Conservation (phyloP, 495 filamentous ascomycete species). For the Astrothelium subdiscretum region DNA sequence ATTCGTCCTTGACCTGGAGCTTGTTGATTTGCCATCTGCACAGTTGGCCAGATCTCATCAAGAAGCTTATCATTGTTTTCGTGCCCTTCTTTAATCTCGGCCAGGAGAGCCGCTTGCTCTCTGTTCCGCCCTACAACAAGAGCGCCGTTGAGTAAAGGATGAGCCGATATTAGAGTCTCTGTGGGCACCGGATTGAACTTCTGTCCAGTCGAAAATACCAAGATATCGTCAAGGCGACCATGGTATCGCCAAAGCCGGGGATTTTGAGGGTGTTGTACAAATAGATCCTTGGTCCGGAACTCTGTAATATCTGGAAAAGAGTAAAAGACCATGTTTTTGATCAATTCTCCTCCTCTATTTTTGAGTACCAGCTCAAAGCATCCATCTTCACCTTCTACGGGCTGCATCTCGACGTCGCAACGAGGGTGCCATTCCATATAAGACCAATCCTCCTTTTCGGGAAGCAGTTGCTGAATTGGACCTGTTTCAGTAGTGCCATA, state of each 20-base stretch:
- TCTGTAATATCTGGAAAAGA: slow-evolving; percentile 41
- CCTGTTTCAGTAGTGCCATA: slow-evolving; percentile 25
- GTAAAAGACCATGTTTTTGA: slow-evolving; percentile 34
- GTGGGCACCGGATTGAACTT: too few relatives aligned
- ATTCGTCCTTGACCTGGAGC: slow-evolving; percentile 34
- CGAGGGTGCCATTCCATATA: slow-evolving; percentile 1
- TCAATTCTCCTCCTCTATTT: not conserved
- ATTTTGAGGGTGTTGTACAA: slow-evolving; percentile 36
- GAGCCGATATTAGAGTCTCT: too few relatives aligned
- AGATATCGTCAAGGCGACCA: slow-evolving; percentile 47
- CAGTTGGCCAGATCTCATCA: slow-evolving; percentile 33
- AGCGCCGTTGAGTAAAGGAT: too few relatives aligned
- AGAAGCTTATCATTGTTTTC: slow-evolving; percentile 12
- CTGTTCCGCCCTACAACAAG: too few relatives aligned
- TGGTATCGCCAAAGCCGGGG: slow-evolving; percentile 39
- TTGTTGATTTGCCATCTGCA: slow-evolving; percentile 36
- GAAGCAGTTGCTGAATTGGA: slow-evolving; percentile 11
- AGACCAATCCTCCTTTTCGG: slow-evolving; percentile 14
- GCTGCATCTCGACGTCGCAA: not conserved
- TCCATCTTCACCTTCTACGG: not conserved
- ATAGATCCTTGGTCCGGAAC: slow-evolving; percentile 47
- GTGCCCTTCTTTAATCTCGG: slow-evolving; percentile 39
- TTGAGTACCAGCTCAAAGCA: not conserved
- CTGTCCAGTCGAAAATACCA: slow-evolving; percentile 56
- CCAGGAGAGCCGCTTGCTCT: too few relatives aligned